Base-by-base conservation (phyloP, 2,329 filamentous ascomycete species). In the Dendrostoma leiphaemia region DNA sequence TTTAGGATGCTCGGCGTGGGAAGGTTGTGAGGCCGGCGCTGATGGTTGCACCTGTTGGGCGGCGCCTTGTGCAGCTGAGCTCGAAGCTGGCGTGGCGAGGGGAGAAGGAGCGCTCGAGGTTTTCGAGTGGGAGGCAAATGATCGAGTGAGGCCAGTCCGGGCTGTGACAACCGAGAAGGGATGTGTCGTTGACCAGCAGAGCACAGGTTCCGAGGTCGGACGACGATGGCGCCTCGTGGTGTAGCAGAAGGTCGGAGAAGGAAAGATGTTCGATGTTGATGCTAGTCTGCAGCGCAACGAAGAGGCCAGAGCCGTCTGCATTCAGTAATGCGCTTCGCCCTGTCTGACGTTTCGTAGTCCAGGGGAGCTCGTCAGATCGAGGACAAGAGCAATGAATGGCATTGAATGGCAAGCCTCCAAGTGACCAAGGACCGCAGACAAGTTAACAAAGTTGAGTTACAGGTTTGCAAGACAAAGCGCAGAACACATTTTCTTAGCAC, bases 251-350 rank as follows among this genome's bases (percentile, higher is more conserved):
- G 5, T 15, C 15, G 28, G n/a, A 35, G 6, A 26, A 26, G 2
- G 28, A 12, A 8, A 34, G 15, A 46, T 35, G 48, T 15, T 28
- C 9, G 34, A 24, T 48, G 41, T 32, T 26, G 40, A 44, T 43
- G 34, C 32, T 29, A 49, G 21, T 29, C 35, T 49, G 48, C 56
- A 44, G 56, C 56, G 48, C 44, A 58, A 54, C 48, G 48, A 58
- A 48, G 52, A 55, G 28, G 52, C 48, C 43, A 48, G 41, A 44
- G 41, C 55, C 28, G 37, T 57, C 53, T 46, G 56, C 56, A 58
- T 58, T 44, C 53, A 58, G 52, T 44, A 45, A 26, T 8, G n/a
- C 23, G 31, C 56, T 41, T 51, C 46, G 52, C 52, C 44, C 52
- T 21, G 43, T 48, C 24, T 17, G 37, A 57, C 53, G 48, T 40